Evolutionary conservation across 768 basidiomycete genomes (phyloP).

Genomic region (Suillus weaverae): DNA sequence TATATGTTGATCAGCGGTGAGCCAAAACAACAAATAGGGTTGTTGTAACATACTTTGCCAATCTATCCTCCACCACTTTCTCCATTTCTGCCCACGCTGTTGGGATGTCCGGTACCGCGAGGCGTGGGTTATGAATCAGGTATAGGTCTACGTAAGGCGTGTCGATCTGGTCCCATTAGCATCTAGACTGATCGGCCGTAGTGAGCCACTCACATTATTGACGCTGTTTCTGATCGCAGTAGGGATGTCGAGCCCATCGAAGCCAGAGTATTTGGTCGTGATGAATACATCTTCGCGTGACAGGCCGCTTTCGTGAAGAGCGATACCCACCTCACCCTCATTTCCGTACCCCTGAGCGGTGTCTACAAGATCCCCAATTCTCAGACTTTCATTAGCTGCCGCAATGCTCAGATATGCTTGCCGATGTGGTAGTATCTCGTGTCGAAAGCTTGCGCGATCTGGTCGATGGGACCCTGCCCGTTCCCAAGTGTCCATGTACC

Average conservation of each 20-base stretch:
- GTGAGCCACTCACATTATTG: constrained; percentile 45
- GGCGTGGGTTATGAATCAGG: constrained; percentile 59
- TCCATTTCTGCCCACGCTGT: constrained; percentile 67
- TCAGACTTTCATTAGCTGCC: neutral
- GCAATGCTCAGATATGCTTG: constrained; percentile 26
- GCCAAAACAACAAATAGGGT: constrained; percentile 7
- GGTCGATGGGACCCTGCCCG: constrained; percentile 49
- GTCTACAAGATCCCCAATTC: constrained; percentile 34
- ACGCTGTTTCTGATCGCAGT: constrained; percentile 59
- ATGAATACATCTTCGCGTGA: constrained; percentile 58
- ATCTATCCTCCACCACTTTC: constrained; percentile 51
- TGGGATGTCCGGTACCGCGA: constrained; percentile 58
- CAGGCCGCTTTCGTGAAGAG: constrained; percentile 52
- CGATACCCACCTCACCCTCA: constrained; percentile 46
- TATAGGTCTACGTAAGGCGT: constrained; percentile 69
- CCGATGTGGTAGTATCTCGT: constrained; percentile 66
- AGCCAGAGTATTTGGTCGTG: constrained; percentile 65
- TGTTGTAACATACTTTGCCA: constrained; percentile 45
- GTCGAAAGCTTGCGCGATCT: constrained; percentile 62
- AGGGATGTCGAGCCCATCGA: constrained; percentile 49
- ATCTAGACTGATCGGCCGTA: neutral
- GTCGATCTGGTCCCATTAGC: constrained; percentile 46
- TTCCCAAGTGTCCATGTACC: constrained; percentile 68
- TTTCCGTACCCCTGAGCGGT: constrained; percentile 65
- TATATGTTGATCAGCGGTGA: neutral